These are phyloP conservation scores for Kwoniella heveanensis DNA, from an alignment of 768 basidiomycete species.

Conservation along the genomic window DNA sequence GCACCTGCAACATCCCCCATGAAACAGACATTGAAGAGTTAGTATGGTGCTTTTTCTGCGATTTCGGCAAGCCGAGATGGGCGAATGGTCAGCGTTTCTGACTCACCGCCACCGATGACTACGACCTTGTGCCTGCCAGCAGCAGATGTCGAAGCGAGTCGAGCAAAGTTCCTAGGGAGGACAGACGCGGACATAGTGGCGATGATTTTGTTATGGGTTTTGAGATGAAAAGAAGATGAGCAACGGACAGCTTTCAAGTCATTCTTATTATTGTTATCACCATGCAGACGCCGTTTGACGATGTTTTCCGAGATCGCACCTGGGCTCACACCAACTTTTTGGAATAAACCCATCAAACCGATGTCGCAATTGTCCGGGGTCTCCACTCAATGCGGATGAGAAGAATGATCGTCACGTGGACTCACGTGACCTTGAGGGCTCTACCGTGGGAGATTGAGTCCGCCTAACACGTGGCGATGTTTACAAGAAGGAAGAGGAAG, in stretches of 20 bases:
- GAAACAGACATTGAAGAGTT: no score
- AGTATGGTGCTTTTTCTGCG: no score
- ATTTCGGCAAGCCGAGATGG: slow-evolving; percentile 3
- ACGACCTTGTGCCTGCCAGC: slow-evolving; percentile 70
- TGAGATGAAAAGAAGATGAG: background rate
- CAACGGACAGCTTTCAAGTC: background rate
- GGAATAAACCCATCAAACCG: slow-evolving; percentile 1
- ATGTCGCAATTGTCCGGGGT: slow-evolving; percentile 13
- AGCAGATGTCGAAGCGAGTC: slow-evolving; percentile 49
- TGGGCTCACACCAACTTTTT: slow-evolving; percentile 17
- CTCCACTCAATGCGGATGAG: background rate
- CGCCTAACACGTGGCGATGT: no score
- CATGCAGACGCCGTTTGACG: background rate
- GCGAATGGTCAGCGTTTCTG: no score
- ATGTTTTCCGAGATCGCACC: slow-evolving; percentile 11
- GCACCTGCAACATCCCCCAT: slow-evolving; percentile 64
- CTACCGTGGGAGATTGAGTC: slow-evolving; percentile 2
- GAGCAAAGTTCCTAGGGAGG: slow-evolving; percentile 17
- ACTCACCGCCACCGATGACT: slow-evolving; percentile 81
- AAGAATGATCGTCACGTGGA: slow-evolving; percentile 14
- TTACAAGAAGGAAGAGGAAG: no score
- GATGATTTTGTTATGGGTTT: background rate
- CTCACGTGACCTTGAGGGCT: no score
- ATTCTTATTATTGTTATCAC: slow-evolving; percentile 1
- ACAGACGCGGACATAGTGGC: slow-evolving; percentile 23